Evolutionary conservation across 2,329 filamentous ascomycete species (phyloP), one percentile per base, ranked within the genome.

Genomic region (Pseudocercospora pini-densiflorae): DNA sequence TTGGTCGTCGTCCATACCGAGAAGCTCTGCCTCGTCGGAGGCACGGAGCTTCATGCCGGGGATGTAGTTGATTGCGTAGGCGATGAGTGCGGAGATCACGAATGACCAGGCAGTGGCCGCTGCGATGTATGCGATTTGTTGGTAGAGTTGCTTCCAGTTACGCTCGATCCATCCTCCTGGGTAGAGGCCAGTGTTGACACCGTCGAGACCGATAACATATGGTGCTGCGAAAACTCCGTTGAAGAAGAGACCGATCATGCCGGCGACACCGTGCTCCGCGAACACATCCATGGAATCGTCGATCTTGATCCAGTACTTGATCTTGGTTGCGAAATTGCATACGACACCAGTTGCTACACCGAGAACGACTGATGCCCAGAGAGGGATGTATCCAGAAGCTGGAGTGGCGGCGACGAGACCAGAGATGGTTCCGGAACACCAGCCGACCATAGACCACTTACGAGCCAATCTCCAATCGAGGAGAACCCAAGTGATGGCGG

Each of bases 381-480:
- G 86, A 24, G 86, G 82, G 83, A 97, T 89, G 81, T 89, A 94
- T 75, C 93, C 92, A 14, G 93, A 91, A 2, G 90, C 91, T 5
- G 92, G 91, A 8, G 93, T 95, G 62, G 95, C 95, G 71, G 92
- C 92, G 40, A 97, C 93, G 23, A 97, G 88, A 61, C 92, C 92
- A 29, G 92, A 90, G 77, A 97, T 94, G 72, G 89, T 90, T 68
- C 94, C 94, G 45, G 92, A 95, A 84, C 93, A 95, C 91, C 94
- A 94, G 54, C 93, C 93, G 74, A 97, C 91, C 81, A 94, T 93
- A 70, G 88, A 97, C 93, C 94, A 97, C 85, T 97, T 97, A 81
- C 89, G 89, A 66, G 93, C 93, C 66, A 98, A 88, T 68, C 95
- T 91, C 88, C 90, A 98, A 87, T 99, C 95, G 75, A 98, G 92